Evolutionary conservation across 768 basidiomycete species (phyloP).

Genomic region (Rossbeevera mucosa): DNA sequence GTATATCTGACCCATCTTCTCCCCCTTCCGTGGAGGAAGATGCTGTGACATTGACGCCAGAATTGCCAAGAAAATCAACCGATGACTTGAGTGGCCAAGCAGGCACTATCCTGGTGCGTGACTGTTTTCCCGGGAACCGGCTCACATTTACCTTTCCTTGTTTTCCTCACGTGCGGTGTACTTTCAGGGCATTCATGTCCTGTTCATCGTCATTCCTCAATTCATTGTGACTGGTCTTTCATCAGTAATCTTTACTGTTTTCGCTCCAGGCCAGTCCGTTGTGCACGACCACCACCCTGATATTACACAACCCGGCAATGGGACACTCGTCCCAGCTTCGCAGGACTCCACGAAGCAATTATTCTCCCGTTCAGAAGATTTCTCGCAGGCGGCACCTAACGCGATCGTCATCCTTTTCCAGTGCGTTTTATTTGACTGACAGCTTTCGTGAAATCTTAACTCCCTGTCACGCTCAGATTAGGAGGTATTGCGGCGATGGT

Average conservation of each 20-base stretch:
- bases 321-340: background rate
- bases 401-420: conserved; percentile 80
- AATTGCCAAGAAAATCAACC: conserved; percentile 9
- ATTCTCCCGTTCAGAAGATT: conserved; percentile 12
- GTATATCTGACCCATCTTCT: conserved; percentile 28
- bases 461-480: conserved; percentile 34
- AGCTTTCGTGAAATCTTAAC: background rate
- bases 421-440: conserved; percentile 33
- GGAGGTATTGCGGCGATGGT: conserved; percentile 53
- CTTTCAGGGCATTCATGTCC: conserved; percentile 86
- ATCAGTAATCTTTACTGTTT: conserved; percentile 78
- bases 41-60: conserved; percentile 18
- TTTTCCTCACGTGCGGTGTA: background rate
- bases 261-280: conserved; percentile 59
- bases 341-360: conserved; percentile 5
- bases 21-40: conserved; percentile 13
- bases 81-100: conserved; percentile 70
- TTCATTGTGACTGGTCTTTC: conserved; percentile 87
- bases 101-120: conserved; percentile 76
- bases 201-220: conserved; percentile 91
- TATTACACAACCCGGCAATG: conserved; percentile 7
- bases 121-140: too few relatives aligned
- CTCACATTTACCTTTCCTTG: background rate
- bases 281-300: conserved; percentile 33
- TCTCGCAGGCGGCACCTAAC: conserved; percentile 38